phyloP scores from a whole-genome alignment of 1,284 basidiomycete species.

The Thelephora terrestris region DNA sequence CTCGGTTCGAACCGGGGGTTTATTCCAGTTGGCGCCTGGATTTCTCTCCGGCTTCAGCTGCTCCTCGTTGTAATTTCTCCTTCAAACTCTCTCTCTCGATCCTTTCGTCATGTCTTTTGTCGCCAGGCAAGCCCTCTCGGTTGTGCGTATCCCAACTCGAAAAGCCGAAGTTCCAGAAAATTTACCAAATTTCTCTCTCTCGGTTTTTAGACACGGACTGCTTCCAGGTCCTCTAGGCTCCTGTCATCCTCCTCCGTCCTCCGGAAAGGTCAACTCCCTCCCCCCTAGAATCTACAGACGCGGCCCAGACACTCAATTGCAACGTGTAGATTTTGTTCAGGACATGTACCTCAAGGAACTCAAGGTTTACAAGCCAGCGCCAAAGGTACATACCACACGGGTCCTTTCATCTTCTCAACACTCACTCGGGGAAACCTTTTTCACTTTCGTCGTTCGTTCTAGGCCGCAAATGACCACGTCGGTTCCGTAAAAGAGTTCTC shows the following conservation, averaged over 20 bases:
- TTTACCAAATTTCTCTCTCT: background rate
- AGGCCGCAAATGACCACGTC: slow-evolving; percentile 81
- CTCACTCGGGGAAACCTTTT: slow-evolving; percentile 1
- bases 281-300: background rate
- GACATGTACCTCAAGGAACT: slow-evolving; percentile 88
- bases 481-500: slow-evolving; percentile 69
- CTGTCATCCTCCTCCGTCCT: slow-evolving; percentile 56
- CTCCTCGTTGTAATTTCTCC: too few relatives aligned
- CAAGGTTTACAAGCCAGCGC: slow-evolving; percentile 75
- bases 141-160: slow-evolving; percentile 8
- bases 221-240: slow-evolving; percentile 30
- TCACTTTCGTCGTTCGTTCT: background rate
- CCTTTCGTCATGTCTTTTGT: too few relatives aligned
- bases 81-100: too few relatives aligned
- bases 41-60: too few relatives aligned
- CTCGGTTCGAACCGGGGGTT: too few relatives aligned
- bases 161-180: too few relatives aligned
- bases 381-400: slow-evolving; percentile 33
- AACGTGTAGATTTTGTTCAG: slow-evolving; percentile 73
- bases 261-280: slow-evolving; percentile 52
- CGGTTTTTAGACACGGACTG: slow-evolving; percentile 28
- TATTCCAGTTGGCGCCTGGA: too few relatives aligned
- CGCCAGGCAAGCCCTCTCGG: too few relatives aligned
- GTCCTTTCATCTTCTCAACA: slow-evolving; percentile 7
- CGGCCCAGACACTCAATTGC: slow-evolving; percentile 2